These are phyloP conservation scores for Leishmania lainsoni DNA, from an alignment of 208 protist species.

Conservation along the genomic window DNA sequence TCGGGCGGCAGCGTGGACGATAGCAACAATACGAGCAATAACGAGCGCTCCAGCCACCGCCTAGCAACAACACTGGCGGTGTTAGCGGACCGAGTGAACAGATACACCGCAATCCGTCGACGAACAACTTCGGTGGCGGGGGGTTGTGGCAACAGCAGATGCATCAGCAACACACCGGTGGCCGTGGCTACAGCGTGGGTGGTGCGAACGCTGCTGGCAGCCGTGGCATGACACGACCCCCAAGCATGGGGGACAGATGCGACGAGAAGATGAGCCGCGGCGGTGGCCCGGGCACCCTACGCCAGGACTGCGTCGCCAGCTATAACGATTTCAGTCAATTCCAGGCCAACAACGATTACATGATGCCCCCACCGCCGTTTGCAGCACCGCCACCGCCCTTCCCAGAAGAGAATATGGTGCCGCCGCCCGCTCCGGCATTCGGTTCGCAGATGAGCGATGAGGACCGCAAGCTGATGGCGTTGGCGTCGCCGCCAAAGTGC, in stretches of 20 bases:
- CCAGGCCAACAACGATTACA: slow-evolving; percentile 20
- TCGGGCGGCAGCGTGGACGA: slow-evolving; percentile 33
- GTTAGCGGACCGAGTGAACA: slow-evolving; percentile 18
- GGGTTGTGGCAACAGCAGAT: slow-evolving; percentile 29
- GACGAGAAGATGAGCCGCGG: slow-evolving; percentile 33
- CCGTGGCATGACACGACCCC: slow-evolving; percentile 32
- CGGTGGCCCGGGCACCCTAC: slow-evolving; percentile 21
- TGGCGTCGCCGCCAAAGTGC: slow-evolving; percentile 71
- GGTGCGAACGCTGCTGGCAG: slow-evolving; percentile 24
- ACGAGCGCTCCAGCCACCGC: slow-evolving; percentile 17
- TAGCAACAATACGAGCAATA: slow-evolving; percentile 21
- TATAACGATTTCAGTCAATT: slow-evolving; percentile 50
- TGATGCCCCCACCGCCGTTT: slow-evolving; percentile 30
- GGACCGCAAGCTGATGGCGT: slow-evolving; percentile 62
- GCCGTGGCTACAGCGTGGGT: slow-evolving; percentile 8
- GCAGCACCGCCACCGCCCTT: slow-evolving; percentile 27
- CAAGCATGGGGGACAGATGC: slow-evolving; percentile 33
- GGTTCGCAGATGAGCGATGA: slow-evolving; percentile 46
- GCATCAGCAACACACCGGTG: slow-evolving; percentile 31
- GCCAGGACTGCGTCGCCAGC: slow-evolving; percentile 48
- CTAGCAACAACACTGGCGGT: slow-evolving; percentile 19
- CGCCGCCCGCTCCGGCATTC: slow-evolving; percentile 10
- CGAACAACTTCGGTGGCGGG: slow-evolving; percentile 31
- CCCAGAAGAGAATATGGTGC: slow-evolving; percentile 9
- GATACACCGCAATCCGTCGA: slow-evolving; percentile 23